Conservation (phyloP, 1,284 basidiomycete genomes). For the Rhodotorula mucilaginosa region DNA sequence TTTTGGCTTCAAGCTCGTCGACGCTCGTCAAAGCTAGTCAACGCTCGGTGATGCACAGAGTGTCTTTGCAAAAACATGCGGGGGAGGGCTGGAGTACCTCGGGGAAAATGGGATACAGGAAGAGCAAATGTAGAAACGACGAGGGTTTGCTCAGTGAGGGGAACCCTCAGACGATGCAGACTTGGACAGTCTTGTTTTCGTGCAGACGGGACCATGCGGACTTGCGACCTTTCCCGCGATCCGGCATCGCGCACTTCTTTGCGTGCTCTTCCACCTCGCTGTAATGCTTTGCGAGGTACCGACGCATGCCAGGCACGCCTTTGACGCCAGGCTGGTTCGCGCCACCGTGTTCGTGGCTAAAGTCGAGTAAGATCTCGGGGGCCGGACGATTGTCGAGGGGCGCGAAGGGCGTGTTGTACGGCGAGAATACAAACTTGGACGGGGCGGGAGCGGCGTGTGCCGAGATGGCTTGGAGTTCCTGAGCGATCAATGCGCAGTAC, state of each 20-base stretch:
- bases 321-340: constrained; percentile 11
- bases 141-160: neutral
- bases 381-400: constrained; percentile 62
- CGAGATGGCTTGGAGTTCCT: constrained; percentile 66
- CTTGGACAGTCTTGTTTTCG: constrained; percentile 1
- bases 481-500: constrained; percentile 63
- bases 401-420: constrained; percentile 65
- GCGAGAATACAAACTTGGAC: constrained; percentile 57
- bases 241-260: neutral
- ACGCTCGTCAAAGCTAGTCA: too few species aligned
- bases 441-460: constrained; percentile 60
- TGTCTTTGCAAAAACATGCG: too few species aligned
- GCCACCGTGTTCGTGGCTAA: constrained; percentile 20
- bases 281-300: constrained; percentile 16
- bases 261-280: constrained; percentile 24
- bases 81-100: too few species aligned
- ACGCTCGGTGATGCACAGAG: too few species aligned
- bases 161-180: neutral
- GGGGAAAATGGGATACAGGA: too few species aligned
- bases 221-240: neutral
- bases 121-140: too few species aligned
- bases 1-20: too few species aligned
- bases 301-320: constrained; percentile 24
- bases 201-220: neutral
- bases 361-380: constrained; percentile 53